A percentile compares a stretch with the other conserved stretches of the same genome.
These are phyloP conservation scores for Salinomyces thailandicus DNA, from an alignment of 2,329 filamentous ascomycete genomes.

Conservation along the genomic window DNA sequence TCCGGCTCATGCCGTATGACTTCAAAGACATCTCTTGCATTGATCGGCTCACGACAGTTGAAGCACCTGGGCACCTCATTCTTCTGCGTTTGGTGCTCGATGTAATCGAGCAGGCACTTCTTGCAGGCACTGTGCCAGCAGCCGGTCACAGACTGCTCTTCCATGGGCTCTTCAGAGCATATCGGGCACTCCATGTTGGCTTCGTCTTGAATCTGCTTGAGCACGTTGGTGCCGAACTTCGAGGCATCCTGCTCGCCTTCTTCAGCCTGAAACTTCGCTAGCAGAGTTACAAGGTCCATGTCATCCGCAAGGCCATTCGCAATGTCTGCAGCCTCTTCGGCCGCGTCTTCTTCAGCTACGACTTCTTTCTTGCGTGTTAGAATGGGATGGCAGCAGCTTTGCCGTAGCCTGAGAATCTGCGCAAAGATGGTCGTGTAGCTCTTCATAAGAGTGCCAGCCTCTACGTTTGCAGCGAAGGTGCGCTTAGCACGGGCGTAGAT, in stretches of 20 bases:
- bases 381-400: constrained; percentile 87
- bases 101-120: constrained; percentile 80
- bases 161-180: constrained; percentile 91
- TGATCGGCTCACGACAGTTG: constrained; percentile 77
- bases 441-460: constrained; percentile 86
- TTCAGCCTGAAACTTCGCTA: constrained; percentile 66
- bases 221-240: constrained; percentile 72
- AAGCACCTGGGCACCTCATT: constrained; percentile 73
- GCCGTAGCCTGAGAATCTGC: constrained; percentile 82
- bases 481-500: constrained; percentile 75
- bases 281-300: constrained; percentile 83
- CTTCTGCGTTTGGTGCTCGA: constrained; percentile 73
- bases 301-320: constrained; percentile 79
- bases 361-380: constrained; percentile 77
- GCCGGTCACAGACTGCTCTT: constrained; percentile 83
- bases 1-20: constrained; percentile 66
- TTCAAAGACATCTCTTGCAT: constrained; percentile 77
- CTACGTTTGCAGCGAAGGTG: constrained; percentile 75
- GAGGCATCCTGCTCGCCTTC: constrained; percentile 50
- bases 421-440: constrained; percentile 96
- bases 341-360: constrained; percentile 79
- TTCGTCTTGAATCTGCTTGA: constrained; percentile 86
- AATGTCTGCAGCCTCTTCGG: constrained; percentile 64
- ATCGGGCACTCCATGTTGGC: constrained; percentile 84
- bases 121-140: constrained; percentile 98